Evolutionary conservation across 768 basidiomycete species (phyloP), one percentile per base, ranked within the genome.

Genomic region (Tephrocybe sp.): DNA sequence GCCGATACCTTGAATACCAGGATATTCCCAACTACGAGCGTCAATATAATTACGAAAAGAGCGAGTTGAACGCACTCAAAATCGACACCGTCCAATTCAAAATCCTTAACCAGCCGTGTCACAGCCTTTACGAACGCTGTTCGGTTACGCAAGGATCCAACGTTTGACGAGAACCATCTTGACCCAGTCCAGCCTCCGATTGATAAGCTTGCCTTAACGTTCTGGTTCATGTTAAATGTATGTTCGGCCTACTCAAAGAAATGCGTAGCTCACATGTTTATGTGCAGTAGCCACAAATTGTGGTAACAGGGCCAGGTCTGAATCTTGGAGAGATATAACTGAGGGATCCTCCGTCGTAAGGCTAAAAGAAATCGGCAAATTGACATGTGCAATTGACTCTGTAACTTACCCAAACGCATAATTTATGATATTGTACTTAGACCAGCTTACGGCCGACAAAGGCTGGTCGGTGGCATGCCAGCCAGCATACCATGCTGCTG

Each of bases 1-100:
- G 6, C 77, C 75, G 16, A 87, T 76, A 13, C 91, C 91, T 38
- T 69, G 70, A 10, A 68, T 68, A 31, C 74, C 80, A 30, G 92
- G 93, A 62, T 91, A 95, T 64, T 94, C 92, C 91, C 91, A 93
- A 61, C 88, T 89, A 52, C 47, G 29, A 30, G 42, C 12, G 9
- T 34, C 15, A 34, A 25, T 38, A 45, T 24, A 22, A 25, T 24
- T 38, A 46, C 37, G 37, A 49, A 36, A n/a, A 42, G 47, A 19
- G 16, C 57, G 48, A 12, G 42, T 15, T 24, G 9, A 4, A 69
- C 82, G 33, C 60, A 83, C 83, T 86, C 85, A 47, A 86, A 81
- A 56, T 87, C 84, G 36, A 87, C 66, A n/a, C 84, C 84, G 54
- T 80, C 74, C 13, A 88, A 69, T 0, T 72, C 57, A 56, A 84